These are phyloP conservation scores for Rickenella mellea DNA, from an alignment of 768 basidiomycete species.

Conservation along the genomic window DNA sequence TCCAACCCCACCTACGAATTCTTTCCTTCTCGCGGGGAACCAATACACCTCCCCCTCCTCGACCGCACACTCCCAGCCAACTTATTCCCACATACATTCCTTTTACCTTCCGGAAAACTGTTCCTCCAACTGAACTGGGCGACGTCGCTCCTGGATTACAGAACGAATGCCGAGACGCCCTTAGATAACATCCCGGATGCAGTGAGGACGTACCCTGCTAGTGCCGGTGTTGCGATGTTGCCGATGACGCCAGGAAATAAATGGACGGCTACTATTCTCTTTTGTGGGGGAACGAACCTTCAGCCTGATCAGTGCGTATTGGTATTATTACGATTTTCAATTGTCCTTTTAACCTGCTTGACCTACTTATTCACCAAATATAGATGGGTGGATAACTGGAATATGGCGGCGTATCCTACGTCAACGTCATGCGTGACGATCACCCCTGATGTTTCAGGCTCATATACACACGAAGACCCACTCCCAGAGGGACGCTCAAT, in stretches of 20 bases:
- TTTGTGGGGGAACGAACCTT: slow-evolving; percentile 75
- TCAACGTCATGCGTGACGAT: slow-evolving; percentile 73
- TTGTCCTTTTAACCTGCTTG: slow-evolving; percentile 5
- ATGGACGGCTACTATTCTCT: slow-evolving; percentile 72
- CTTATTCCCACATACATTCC: slow-evolving; percentile 67
- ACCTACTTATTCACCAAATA: too few species aligned
- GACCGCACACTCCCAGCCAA: slow-evolving; percentile 64
- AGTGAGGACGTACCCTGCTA: slow-evolving; percentile 63
- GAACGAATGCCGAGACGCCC: slow-evolving; percentile 43
- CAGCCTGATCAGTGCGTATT: slow-evolving; percentile 32
- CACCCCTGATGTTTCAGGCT: slow-evolving; percentile 54
- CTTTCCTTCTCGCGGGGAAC: slow-evolving; percentile 52
- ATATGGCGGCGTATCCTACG: slow-evolving; percentile 43
- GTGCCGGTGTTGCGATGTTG: slow-evolving; percentile 68
- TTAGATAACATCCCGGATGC: slow-evolving; percentile 61
- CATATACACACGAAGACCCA: slow-evolving; percentile 53
- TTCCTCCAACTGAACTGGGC: slow-evolving; percentile 58
- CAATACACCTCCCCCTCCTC: slow-evolving; percentile 54
- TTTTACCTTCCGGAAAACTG: slow-evolving; percentile 56
- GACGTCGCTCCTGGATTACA: slow-evolving; percentile 57
- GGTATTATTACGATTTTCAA: slow-evolving; percentile 8
- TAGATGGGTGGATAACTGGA: slow-evolving; percentile 45
- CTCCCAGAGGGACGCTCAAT: slow-evolving; percentile 61
- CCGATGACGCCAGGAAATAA: slow-evolving; percentile 78
- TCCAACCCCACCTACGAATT: slow-evolving; percentile 79